Percentiles rank a stretch among this genome's conserved stretches.
These are phyloP conservation scores for Salix viminalis DNA, from an alignment of 345 rosid species.

Conservation along the genomic window DNA sequence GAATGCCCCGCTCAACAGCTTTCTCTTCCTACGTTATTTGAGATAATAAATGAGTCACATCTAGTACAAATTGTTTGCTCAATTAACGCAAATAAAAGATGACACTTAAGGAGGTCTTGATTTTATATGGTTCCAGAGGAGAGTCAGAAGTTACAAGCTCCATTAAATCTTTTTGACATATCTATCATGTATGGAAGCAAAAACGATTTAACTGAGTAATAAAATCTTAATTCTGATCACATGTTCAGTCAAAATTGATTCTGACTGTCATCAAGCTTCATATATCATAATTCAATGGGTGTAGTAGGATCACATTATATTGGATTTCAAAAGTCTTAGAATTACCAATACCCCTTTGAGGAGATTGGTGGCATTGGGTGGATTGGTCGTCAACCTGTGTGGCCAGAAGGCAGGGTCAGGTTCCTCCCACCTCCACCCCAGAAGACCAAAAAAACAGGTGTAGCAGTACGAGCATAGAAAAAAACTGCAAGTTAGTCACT, in stretches of 20 bases:
- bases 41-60: background rate
- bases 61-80: background rate
- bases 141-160: background rate
- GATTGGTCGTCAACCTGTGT: background rate
- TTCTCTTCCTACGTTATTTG: slow-evolving; percentile 69
- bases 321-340: background rate
- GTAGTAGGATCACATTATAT: background rate
- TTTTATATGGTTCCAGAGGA: background rate
- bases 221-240: background rate
- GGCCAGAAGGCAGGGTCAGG: background rate
- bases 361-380: background rate
- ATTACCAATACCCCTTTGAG: background rate
- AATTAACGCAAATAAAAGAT: background rate
- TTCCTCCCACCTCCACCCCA: background rate
- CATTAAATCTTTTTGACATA: background rate
- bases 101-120: background rate
- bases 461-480: background rate
- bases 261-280: background rate
- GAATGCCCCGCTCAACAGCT: slow-evolving; percentile 83
- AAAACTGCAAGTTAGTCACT: background rate
- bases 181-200: background rate
- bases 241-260: background rate
- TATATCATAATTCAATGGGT: background rate
- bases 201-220: background rate
- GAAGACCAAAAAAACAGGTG: background rate